A percentile compares a stretch with the other conserved stretches of the same genome.
Conservation (phyloP, 495 filamentous ascomycete species). For the Penicillium daleae region DNA sequence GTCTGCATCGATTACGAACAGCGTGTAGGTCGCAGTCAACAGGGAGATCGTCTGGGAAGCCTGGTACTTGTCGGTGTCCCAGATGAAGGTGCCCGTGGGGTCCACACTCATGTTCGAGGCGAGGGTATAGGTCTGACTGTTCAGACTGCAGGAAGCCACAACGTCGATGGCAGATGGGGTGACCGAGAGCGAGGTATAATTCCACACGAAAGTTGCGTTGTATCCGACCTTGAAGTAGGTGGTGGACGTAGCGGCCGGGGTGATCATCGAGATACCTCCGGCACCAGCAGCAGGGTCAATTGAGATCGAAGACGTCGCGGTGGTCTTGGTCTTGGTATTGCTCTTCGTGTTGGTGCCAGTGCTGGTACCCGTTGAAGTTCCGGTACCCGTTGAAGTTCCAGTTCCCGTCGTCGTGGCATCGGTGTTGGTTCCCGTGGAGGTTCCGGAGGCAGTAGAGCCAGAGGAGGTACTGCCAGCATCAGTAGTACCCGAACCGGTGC, state of each 20-base stretch:
- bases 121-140: constrained; percentile 68
- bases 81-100: constrained; percentile 62
- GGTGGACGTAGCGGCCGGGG: constrained; percentile 62
- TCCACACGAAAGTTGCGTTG: constrained; percentile 85
- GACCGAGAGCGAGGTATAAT: constrained; percentile 85
- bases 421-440: constrained; percentile 24
- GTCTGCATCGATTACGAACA: constrained; percentile 78
- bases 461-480: constrained; percentile 8
- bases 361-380: constrained; percentile 15
- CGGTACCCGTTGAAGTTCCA: constrained; percentile 24
- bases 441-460: constrained; percentile 3
- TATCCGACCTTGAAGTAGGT: constrained; percentile 91
- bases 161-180: constrained; percentile 82
- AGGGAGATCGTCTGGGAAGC: constrained; percentile 61
- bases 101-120: constrained; percentile 63
- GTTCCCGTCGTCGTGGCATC: constrained; percentile 22
- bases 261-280: constrained; percentile 83
- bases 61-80: constrained; percentile 81
- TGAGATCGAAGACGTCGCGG: constrained; percentile 46
- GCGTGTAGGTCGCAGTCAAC: constrained; percentile 77
- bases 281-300: constrained; percentile 63
- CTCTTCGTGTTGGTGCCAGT: constrained; percentile 34
- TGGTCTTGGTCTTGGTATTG: constrained; percentile 40
- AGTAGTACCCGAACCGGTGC: constrained; percentile 15
- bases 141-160: constrained; percentile 73